Base-by-base conservation (phyloP, 2,329 filamentous ascomycete genomes). In the Colletotrichum abscissum region DNA sequence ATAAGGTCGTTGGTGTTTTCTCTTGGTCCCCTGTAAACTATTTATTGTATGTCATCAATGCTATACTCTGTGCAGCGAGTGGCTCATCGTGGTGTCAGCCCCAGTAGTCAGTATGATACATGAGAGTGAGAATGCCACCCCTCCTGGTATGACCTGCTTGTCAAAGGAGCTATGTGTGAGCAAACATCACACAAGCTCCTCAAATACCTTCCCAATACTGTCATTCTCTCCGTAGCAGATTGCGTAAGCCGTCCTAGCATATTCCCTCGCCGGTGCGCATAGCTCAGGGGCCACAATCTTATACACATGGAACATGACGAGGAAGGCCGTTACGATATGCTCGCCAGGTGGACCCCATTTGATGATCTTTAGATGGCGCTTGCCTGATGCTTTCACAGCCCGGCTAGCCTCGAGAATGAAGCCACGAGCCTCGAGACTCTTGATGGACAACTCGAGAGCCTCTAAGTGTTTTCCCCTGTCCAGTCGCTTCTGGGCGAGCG, bases 161-260 rank as follows among this genome's bases (percentile, higher is more conserved):
- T 16, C 35, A 42, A 42, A 42, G 35, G 35, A 16, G 8, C 35
- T 46, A n/a, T 63, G 11, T 11, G 22, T 38, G 30, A 14, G 26
- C n/a, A 11, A 16, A n/a, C 6, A 33, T 30, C 49, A 52, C n/a
- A 52, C 24, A 12, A 67, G 28, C 1, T 55, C 46, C 22, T 56
- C 19, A 4, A 22, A 52, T 6, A 22, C 12, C 11, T 26, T 11
- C 5, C 58, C 59, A 2, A 28, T 24, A 8, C 59, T 64, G 22
- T 72, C 65, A 19, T 71, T 71, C 68, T 81, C 79, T 6, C 80
- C 81, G 14, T 74, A 67, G 5, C 63, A 54, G 11, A 82, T 79
- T 12, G 72, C 75, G 63, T 81, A 81, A 1, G 73, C 68, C 9
- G 74, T 74, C 0, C 62, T 57, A 1, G 76, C 76, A 55, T 80